Evolutionary conservation across 768 basidiomycete genomes (phyloP).

Genomic region (Suillus fuscotomentosus): DNA sequence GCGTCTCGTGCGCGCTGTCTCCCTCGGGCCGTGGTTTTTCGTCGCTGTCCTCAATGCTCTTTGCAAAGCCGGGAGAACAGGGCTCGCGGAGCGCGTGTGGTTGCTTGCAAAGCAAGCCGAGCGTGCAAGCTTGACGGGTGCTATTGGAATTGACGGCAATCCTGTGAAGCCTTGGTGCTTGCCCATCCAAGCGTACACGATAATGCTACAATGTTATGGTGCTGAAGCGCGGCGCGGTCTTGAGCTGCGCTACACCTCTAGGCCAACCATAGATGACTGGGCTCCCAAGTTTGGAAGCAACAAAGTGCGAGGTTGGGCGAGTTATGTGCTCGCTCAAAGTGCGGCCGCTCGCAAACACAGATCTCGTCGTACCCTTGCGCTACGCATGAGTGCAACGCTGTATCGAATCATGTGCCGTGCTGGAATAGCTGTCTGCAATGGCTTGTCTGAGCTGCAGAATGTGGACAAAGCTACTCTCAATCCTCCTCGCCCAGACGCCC

Average conservation of each 20-base stretch:
- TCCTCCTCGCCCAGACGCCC: slow-evolving; percentile 52
- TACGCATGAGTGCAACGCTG: slow-evolving; percentile 30
- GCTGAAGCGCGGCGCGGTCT: slow-evolving; percentile 37
- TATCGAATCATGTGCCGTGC: slow-evolving; percentile 37
- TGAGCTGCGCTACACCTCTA: slow-evolving; percentile 11
- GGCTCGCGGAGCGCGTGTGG: slow-evolving; percentile 66
- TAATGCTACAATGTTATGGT: slow-evolving; percentile 65
- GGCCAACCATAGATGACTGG: slow-evolving; percentile 14
- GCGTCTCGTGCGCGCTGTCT: slow-evolving; percentile 41
- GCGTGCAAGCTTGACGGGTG: slow-evolving; percentile 37
- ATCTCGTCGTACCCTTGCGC: slow-evolving; percentile 27
- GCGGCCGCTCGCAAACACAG: slow-evolving; percentile 18
- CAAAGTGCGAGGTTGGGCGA: slow-evolving; percentile 36
- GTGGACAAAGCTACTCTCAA: slow-evolving; percentile 28
- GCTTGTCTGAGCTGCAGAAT: slow-evolving; percentile 20
- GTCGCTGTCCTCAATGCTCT: slow-evolving; percentile 60
- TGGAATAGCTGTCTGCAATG: slow-evolving; percentile 25
- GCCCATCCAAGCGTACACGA: slow-evolving; percentile 65
- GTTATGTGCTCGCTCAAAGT: slow-evolving; percentile 26
- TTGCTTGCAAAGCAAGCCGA: slow-evolving; percentile 59
- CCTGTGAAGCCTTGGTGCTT: slow-evolving; percentile 56
- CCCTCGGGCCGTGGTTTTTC: slow-evolving; percentile 61
- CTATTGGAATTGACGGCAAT: slow-evolving; percentile 19
- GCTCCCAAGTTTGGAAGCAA: slow-evolving; percentile 17
- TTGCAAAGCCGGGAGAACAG: slow-evolving; percentile 50